Percentiles rank a stretch among this genome's conserved stretches.
These are phyloP conservation scores for Dipteronia dyeriana DNA, from an alignment of 345 rosid genomes.

Conservation along the genomic window DNA sequence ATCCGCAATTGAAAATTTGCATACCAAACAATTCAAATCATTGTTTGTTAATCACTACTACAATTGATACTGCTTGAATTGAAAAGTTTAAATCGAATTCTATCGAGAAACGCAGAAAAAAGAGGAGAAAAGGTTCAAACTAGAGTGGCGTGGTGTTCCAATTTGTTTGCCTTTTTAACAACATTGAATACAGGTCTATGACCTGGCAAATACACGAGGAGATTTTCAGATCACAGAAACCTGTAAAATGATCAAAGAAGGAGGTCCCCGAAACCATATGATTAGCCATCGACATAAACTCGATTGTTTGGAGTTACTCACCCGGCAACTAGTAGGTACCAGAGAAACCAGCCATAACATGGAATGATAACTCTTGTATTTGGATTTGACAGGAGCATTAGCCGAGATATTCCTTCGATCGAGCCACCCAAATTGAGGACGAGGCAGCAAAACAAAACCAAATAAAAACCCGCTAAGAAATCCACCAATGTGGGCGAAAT, in stretches of 20 bases:
- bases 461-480: constrained; percentile 85
- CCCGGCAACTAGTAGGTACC: constrained; percentile 63
- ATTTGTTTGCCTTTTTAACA: constrained; percentile 25
- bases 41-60: background rate
- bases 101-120: no score
- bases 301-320: constrained; percentile 25
- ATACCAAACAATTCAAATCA: background rate
- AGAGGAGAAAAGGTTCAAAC: background rate
- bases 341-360: constrained; percentile 54
- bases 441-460: constrained; percentile 78
- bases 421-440: constrained; percentile 81
- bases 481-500: constrained; percentile 91
- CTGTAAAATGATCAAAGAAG: background rate
- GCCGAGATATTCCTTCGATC: constrained; percentile 48
- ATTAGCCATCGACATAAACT: no score
- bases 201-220: constrained; percentile 4
- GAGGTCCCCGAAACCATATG: no score
- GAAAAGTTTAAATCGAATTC: no score
- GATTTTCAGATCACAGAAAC: constrained; percentile 5
- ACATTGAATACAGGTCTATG: constrained; percentile 20
- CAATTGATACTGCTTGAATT: no score
- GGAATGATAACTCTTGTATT: constrained; percentile 77
- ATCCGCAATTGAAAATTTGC: constrained; percentile 38
- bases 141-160: background rate
- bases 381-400: constrained; percentile 48